Conservation (phyloP, 179 eudicot genomes). For the Camellia oleifera region DNA sequence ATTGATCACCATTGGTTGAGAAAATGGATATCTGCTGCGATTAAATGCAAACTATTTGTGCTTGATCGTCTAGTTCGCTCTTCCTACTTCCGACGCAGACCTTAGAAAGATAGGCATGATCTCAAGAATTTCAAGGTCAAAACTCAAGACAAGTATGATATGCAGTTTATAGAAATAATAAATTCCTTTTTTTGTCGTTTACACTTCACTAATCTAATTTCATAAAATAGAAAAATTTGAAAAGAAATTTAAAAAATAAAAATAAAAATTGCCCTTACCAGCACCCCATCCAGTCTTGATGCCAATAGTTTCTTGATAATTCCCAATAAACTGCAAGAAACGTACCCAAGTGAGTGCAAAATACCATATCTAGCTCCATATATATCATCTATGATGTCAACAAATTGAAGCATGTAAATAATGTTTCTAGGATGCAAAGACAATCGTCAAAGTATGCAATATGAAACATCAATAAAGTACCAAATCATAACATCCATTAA, state of each 20-base stretch:
- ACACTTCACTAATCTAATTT: background rate
- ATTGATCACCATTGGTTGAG: no score
- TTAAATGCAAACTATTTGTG: no score
- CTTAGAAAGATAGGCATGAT: background rate
- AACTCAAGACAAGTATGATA: background rate
- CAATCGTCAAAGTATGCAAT: no score
- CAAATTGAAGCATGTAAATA: background rate
- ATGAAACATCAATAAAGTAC: background rate
- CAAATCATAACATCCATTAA: background rate
- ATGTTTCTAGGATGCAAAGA: background rate
- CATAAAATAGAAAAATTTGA: background rate
- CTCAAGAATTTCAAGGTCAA: background rate
- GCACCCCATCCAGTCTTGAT: conserved; percentile 83
- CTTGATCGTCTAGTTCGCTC: background rate
- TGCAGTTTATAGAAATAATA: background rate
- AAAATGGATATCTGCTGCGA: no score
- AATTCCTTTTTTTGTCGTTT: background rate
- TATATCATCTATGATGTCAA: background rate
- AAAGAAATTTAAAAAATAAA: conserved; percentile 13
- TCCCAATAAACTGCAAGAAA: conserved; percentile 71
- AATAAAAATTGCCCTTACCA: conserved; percentile 23
- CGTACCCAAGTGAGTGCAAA: background rate
- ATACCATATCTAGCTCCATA: conserved; percentile 4
- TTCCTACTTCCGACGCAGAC: no score
- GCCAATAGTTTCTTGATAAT: conserved; percentile 74